phyloP scores from a whole-genome alignment of 1,139 yeast genomes.

The Blastobotrys apis region DNA sequence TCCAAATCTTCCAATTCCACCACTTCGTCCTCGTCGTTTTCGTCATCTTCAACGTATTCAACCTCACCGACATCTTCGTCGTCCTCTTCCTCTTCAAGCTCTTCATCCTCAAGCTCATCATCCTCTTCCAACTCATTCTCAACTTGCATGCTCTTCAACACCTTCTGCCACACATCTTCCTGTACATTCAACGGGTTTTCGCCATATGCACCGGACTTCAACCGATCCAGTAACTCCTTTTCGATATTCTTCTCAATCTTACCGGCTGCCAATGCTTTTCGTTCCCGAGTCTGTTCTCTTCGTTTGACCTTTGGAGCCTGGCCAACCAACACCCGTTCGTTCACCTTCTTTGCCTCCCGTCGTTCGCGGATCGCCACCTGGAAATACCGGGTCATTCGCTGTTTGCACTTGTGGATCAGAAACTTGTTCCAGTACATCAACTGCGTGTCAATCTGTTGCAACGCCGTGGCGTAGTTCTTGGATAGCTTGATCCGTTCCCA shows the following conservation, averaged over 20 bases:
- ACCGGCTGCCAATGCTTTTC: conserved; percentile 95
- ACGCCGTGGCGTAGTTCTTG: conserved; percentile 81
- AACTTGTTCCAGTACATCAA: conserved; percentile 91
- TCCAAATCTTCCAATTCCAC: conserved; percentile 91
- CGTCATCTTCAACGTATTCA: conserved; percentile 77
- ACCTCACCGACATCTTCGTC: conserved; percentile 71
- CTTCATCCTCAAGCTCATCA: conserved; percentile 59
- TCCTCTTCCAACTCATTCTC: conserved; percentile 58
- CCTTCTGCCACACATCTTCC: conserved; percentile 92
- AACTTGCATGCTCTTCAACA: conserved; percentile 68
- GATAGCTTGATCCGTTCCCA: conserved; percentile 94
- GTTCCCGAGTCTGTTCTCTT: conserved; percentile 88
- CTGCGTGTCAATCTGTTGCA: conserved; percentile 81
- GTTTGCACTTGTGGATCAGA: conserved; percentile 88
- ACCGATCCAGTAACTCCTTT: conserved; percentile 86
- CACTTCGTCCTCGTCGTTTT: conserved; percentile 69
- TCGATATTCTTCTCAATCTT: conserved; percentile 95
- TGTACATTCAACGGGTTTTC: conserved; percentile 96
- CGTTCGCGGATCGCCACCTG: conserved; percentile 97
- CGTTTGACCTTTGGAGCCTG: conserved; percentile 90
- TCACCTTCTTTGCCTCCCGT: conserved; percentile 83
- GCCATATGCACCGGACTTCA: conserved; percentile 97
- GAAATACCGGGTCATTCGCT: conserved; percentile 86
- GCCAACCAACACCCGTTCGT: conserved; percentile 79
- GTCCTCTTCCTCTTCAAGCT: conserved; percentile 51